A percentile compares a stretch with the other conserved stretches of the same genome.
Conservation (phyloP, 164 flowering plant species). For the Tetracentron sinense region DNA sequence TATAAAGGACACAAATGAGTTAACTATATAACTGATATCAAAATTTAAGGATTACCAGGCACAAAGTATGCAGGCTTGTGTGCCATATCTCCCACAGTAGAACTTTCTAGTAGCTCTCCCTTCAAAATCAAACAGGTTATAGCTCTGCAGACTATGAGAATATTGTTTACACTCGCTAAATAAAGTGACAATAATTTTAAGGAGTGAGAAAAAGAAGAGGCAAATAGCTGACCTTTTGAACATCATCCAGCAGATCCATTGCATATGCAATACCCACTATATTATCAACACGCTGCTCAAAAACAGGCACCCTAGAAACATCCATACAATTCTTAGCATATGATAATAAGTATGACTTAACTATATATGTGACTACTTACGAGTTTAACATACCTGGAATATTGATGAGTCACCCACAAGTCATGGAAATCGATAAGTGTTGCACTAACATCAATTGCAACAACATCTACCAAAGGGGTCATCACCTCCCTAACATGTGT, state of each 20-base stretch:
- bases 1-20: not conserved
- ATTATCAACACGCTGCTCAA: constrained; percentile 97
- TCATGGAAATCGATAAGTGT: constrained; percentile 76
- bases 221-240: constrained; percentile 62
- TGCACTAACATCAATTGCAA: constrained; percentile 93
- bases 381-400: constrained; percentile 61
- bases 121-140: constrained; percentile 66
- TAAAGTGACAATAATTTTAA: constrained; percentile 8
- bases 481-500: constrained; percentile 97
- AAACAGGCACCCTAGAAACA: constrained; percentile 83
- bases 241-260: constrained; percentile 92
- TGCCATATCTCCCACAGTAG: constrained; percentile 84
- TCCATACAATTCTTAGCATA: constrained; percentile 10
- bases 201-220: constrained; percentile 1
- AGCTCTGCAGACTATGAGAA: constrained; percentile 38
- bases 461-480: constrained; percentile 99
- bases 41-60: constrained; percentile 57
- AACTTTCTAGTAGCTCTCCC: constrained; percentile 91
- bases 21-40: not conserved
- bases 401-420: constrained; percentile 92
- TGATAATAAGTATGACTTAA: not conserved
- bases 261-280: constrained; percentile 99
- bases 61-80: constrained; percentile 98
- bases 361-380: not conserved
- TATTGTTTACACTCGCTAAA: constrained; percentile 24